Base-by-base conservation (phyloP, 495 filamentous ascomycete species). In the Patellaria atrata region DNA sequence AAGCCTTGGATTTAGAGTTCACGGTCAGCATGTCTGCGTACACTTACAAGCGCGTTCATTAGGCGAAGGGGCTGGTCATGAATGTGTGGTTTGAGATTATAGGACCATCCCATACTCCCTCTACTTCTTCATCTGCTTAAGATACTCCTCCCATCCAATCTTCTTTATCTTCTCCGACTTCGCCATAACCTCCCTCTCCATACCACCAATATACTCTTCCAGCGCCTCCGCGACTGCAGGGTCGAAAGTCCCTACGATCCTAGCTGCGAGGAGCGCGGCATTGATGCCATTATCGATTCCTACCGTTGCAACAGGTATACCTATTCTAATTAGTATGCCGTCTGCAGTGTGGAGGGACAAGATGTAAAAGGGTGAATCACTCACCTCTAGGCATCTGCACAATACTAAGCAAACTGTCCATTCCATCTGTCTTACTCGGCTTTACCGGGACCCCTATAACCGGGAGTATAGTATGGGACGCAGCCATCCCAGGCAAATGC, bases 201-300 rank as follows among this genome's bases (percentile, higher is more conserved):
- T 70, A 17, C 67, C 57, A 22, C 58, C 49, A 44, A 75, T 71
- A 53, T 86, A 92, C 25, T 60, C 57, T 53, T 68, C 70, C 45
- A 87, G 68, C 58, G 70, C 71, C 32, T 62, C 55, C 54, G 70
- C 62, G 25, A 77, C 48, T 29, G 50, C 53, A 5, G 63, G 64
- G 46, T 86, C 71, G 35, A 67, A 70, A 14, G 68, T 55, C 13
- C 84, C 85, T 3, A 97, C 53, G 17, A 94, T 91, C 26, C 87
- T 65, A 17, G 77, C 70, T n/a, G 89, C 89, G 16, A 92, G 58
- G 34, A 94, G 68, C 21, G 83, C 91, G 2, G 86, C 91, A 58
- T 94, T 96, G 33, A 79, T 79, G 37, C 74, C 78, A 60, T 97
- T 94, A 57, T 92, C 85, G 57, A 94, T 91, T 9, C 78, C 82